A percentile compares a stretch with the other conserved stretches of the same genome.
These are phyloP conservation scores for Phytophthora hibernalis DNA, from an alignment of 352 stramenopile species.

Conservation along the genomic window DNA sequence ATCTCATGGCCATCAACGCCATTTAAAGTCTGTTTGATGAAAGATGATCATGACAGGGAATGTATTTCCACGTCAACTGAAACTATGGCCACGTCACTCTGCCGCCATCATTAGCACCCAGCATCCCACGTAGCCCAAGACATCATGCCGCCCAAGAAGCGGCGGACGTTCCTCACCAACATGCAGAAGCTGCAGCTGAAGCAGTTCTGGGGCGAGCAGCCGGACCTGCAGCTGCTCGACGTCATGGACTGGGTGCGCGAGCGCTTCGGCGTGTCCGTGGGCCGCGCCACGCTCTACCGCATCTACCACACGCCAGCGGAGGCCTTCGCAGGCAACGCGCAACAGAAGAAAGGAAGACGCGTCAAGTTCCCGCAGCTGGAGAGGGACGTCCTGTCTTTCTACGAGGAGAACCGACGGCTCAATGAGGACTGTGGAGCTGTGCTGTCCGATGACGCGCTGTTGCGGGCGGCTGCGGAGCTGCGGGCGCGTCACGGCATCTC, in stretches of 20 bases:
- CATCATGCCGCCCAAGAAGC: constrained; percentile 18
- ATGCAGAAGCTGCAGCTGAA: constrained; percentile 52
- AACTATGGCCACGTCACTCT: constrained; percentile 21
- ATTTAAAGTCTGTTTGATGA: no score
- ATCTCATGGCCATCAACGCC: background rate
- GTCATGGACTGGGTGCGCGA: constrained; percentile 46
- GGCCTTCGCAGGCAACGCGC: constrained; percentile 38
- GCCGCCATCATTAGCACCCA: background rate
- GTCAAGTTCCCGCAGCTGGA: constrained; percentile 59
- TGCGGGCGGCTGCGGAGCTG: constrained; percentile 38
- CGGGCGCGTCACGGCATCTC: constrained; percentile 43
- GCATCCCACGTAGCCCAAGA: background rate
- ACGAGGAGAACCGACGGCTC: constrained; percentile 14
- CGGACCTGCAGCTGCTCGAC: constrained; percentile 37
- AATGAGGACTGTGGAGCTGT: background rate
- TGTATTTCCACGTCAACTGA: background rate
- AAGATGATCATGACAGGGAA: background rate
- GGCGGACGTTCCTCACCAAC: constrained; percentile 49
- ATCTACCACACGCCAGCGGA: constrained; percentile 41
- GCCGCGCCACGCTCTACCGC: constrained; percentile 57
- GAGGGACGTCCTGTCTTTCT: constrained; percentile 45
- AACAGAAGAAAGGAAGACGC: constrained; percentile 45
- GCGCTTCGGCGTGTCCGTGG: constrained; percentile 41
- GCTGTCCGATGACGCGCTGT: constrained; percentile 39
- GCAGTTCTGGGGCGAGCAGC: constrained; percentile 41